Evolutionary conservation across 1,284 basidiomycete genomes (phyloP), one percentile per base, ranked within the genome.

Genomic region (Austroboletus novae-zelandiae): DNA sequence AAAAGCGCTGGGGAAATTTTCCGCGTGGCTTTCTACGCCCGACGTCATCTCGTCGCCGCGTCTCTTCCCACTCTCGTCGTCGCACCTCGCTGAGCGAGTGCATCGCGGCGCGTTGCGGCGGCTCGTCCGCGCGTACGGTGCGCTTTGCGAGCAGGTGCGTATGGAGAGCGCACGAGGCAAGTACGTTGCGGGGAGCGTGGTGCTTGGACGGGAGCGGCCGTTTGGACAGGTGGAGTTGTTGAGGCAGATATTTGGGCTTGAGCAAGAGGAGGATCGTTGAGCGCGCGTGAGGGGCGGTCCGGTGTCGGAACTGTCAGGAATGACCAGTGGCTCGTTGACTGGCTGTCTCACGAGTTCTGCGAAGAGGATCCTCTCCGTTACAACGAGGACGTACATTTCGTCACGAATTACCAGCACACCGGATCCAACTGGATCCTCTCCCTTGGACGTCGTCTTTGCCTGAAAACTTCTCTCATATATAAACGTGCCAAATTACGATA

Each of bases 131-230:
- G 82, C 84, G 3, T 97, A 97, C 68, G 75, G 72, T 9, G 67
- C 75, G 54, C 71, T 96, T 2, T 91, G 87, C 59, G 83, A 84
- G 34, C 80, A 83, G 54, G 87, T 96, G 14, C 76, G 82, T 64
- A 89, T 90, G 36, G 64, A 62, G 46, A 92, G 93, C 43, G 53
- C 46, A 17, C 53, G 41, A 7, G 62, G 57, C 55, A 79, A 77
- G 61, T 98, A 96, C 65, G 93, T 97, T 70, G 93, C 93, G 39
- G 86, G 84, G 11, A 80, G 86, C 56, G 95, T 92, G n/a, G 65
- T 97, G 55, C 70, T 97, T 37, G 86, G 91, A n/a, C 81, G 87
- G 55, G 85, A 88, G 69, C 70, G 89, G 62, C 89, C 89, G 14
- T 91, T 91, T 71, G 89, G 89, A 46, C 86, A 87, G 64, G 76